A percentile compares a stretch with the other conserved stretches of the same genome.
Evolutionary conservation across 306 rosid species (phyloP).

Genomic region (Cicer judaicum): DNA sequence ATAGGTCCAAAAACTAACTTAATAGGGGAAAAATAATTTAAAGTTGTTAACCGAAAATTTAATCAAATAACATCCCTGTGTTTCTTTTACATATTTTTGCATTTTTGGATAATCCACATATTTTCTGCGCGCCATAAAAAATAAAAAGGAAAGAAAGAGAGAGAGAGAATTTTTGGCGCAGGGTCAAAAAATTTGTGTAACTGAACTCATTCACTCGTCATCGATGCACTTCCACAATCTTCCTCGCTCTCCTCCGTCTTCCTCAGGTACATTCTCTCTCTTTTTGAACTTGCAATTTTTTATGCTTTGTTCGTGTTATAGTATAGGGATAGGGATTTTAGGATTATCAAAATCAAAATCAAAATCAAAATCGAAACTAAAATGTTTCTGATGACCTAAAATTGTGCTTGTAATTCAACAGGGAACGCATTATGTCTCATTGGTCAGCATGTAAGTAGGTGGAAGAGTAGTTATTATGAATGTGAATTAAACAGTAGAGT

Average conservation of each 20-base stretch:
- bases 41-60: too few species aligned
- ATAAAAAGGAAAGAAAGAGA: neutral
- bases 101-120: constrained; percentile 9
- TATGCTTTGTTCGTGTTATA: too few species aligned
- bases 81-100: neutral
- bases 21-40: too few species aligned
- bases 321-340: too few species aligned
- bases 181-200: neutral
- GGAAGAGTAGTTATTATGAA: constrained; percentile 35
- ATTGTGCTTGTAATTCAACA: constrained; percentile 39
- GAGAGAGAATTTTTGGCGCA: neutral
- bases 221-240: constrained; percentile 39
- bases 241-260: constrained; percentile 34
- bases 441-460: constrained; percentile 42
- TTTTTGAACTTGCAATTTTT: neutral
- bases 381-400: constrained; percentile 1
- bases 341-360: neutral
- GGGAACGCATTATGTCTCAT: constrained; percentile 51
- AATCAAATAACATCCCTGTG: neutral
- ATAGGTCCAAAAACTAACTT: too few species aligned
- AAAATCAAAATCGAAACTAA: neutral
- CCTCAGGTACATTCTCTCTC: constrained; percentile 34
- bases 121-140: neutral
- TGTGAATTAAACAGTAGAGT: constrained; percentile 19
- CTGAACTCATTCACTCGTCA: neutral